These are phyloP conservation scores for Pseudomicrostroma phylloplanum DNA, from an alignment of 1,284 basidiomycete genomes.

Conservation along the genomic window DNA sequence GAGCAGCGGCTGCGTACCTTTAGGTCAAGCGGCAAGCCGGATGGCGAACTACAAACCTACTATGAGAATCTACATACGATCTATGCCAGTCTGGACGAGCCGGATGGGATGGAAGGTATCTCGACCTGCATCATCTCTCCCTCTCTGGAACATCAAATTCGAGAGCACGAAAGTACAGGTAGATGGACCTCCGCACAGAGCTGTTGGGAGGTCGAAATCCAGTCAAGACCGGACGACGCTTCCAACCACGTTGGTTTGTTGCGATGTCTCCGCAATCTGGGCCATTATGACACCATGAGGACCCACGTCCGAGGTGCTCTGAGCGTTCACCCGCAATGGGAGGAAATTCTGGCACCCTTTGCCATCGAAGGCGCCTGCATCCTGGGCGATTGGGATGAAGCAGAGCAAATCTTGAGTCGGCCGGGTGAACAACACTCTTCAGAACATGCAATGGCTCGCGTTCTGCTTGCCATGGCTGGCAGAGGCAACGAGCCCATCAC, in stretches of 20 bases:
- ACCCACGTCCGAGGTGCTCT: slow-evolving; percentile 92
- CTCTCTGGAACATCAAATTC: slow-evolving; percentile 89
- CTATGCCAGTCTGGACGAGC: slow-evolving; percentile 91
- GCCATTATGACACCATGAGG: slow-evolving; percentile 92
- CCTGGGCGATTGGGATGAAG: slow-evolving; percentile 78
- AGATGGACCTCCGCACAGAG: slow-evolving; percentile 98
- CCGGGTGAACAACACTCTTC: slow-evolving; percentile 51
- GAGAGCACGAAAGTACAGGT: slow-evolving; percentile 95
- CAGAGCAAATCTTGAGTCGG: slow-evolving; percentile 53
- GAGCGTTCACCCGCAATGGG: slow-evolving; percentile 78
- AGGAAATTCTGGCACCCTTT: slow-evolving; percentile 69
- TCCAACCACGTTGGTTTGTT: slow-evolving; percentile 83
- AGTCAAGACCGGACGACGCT: slow-evolving; percentile 80
- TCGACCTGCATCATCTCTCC: slow-evolving; percentile 83
- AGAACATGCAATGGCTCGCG: slow-evolving; percentile 70
- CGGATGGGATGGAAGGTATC: slow-evolving; percentile 98
- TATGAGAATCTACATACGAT: slow-evolving; percentile 93
- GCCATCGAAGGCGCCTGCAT: slow-evolving; percentile 93
- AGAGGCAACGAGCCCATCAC: slow-evolving; percentile 54
- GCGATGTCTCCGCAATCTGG: slow-evolving; percentile 84
- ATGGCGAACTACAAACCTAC: slow-evolving; percentile 58
- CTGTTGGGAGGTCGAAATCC: slow-evolving; percentile 97
- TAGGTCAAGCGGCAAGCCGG: slow-evolving; percentile 22
- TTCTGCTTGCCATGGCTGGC: slow-evolving; percentile 66
- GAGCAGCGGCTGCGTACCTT: slow-evolving; percentile 59